These are phyloP conservation scores for Erysiphe pulchra DNA, from an alignment of 2,329 filamentous ascomycete genomes.

Conservation along the genomic window DNA sequence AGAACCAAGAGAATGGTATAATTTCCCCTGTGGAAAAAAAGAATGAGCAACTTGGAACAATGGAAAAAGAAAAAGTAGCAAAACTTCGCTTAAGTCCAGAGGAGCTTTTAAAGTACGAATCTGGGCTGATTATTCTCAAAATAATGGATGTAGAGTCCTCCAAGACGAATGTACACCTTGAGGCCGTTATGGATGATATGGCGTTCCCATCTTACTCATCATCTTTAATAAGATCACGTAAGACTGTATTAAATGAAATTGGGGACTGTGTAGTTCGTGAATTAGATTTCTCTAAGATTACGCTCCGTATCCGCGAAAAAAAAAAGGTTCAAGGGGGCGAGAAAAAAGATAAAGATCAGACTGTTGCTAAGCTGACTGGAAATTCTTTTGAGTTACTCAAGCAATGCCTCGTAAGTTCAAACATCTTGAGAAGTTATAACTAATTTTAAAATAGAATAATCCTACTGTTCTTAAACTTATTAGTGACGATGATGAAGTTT, in stretches of 20 bases:
- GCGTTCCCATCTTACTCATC: constrained; percentile 73
- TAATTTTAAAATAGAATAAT: constrained; percentile 39
- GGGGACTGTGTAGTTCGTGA: constrained; percentile 92
- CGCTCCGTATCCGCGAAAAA: constrained; percentile 63
- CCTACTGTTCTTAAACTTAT: constrained; percentile 61
- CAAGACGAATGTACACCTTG: constrained; percentile 48
- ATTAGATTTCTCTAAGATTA: constrained; percentile 86
- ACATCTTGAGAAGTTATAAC: neutral
- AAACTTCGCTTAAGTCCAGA: constrained; percentile 49
- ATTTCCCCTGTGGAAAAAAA: neutral
- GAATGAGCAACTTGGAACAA: constrained; percentile 15
- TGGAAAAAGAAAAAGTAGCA: constrained; percentile 18
- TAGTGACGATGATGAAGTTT: constrained; percentile 48
- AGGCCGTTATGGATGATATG: constrained; percentile 86
- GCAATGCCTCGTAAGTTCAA: constrained; percentile 45
- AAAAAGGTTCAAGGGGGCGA: constrained; percentile 45
- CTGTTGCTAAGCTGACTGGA: constrained; percentile 59
- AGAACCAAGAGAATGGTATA: neutral
- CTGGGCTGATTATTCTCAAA: constrained; percentile 81
- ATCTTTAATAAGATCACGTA: constrained; percentile 41
- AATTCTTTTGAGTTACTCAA: constrained; percentile 71
- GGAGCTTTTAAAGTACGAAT: constrained; percentile 66
- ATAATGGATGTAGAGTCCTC: constrained; percentile 73
- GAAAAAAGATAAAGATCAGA: constrained; percentile 36
- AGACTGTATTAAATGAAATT: constrained; percentile 64